Base-by-base conservation (phyloP, 2,329 filamentous ascomycete genomes). In the Pseudogymnoascus destructans region DNA sequence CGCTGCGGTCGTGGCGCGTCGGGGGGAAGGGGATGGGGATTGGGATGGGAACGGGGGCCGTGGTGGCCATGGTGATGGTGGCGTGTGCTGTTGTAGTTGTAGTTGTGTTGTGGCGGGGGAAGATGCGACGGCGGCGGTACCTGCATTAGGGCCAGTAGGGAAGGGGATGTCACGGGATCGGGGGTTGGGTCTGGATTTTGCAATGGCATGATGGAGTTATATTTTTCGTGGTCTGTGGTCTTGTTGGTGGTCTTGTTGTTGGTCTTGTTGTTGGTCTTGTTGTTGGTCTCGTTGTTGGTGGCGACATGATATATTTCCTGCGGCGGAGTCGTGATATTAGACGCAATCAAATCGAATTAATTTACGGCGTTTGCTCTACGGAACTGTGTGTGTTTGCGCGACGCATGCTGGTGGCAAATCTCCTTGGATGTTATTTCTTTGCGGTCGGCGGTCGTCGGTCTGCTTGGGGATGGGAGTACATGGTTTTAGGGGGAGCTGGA, bases 1-100 rank as follows among this genome's bases (percentile, higher is more conserved):
- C 81, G 40, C 74, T 78, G 64, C 79, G 66, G 49, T 67, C 65
- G 63, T 68, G 66, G 27, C 58, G 63, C 52, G 66, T 38, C 1
- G 35, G 35, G 2, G 35, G 30, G 15, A 17, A 35, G 11, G n/a
- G 36, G 27, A 32, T 40, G 40, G 23, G 13, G 23, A 33, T 40
- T 25, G 23, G 13, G 23, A 33, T 17, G 27, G 35, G 35, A 8
- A n/a, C 35, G 35, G 35, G 35, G 35, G 35, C 35, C 35, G 35
- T 38, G n/a, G 35, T 17, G n/a, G 35, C n/a, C 35, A 38, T 38
- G 32, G 32, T 7, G 35, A 8, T 38, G 7, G 15, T 15, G 13
- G 33, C n/a, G n/a, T n/a, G n/a, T n/a, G n/a, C n/a, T n/a, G n/a
- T 33, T 55, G 30, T 55, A 0, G 25, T 32, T 7, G 0, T 38